Base-by-base conservation (phyloP, 352 stramenopile species). In the Pythium coloratum region DNA sequence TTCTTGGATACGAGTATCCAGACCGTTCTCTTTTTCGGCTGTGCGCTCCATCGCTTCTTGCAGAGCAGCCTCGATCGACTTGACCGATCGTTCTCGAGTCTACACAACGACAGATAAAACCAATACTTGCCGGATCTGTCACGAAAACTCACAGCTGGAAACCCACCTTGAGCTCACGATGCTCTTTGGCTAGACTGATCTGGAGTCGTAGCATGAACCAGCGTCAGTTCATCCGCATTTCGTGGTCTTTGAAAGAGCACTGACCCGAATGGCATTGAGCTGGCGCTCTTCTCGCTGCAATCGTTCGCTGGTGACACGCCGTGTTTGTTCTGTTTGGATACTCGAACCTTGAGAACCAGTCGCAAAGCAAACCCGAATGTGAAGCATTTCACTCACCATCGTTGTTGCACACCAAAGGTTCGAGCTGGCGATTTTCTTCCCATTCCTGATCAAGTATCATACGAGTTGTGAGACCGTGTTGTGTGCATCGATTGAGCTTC, bases 1-100 rank as follows among this genome's bases (percentile, higher is more conserved):
- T 30, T 84, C 69, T 20, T 75, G 47, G 33, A 84, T 83, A 4
- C 73, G 73, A 6, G 30, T 18, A 33, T 84, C 76, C 10, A 86
- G 59, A n/a, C 60, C 59, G 4, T 18, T 64, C 38, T 82, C 71
- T 55, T 86, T 86, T 6, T 75, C 63, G 0, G 56, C 46, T 6
- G 71, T 63, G 7, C 76, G 76, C 0, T 80, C 66, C 38, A 70
- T 54, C 34, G 76, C 66, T 20, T 76, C 74, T 42, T 84, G 62
- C 2, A 88, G 57, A 14, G 74, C 69, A 0, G 12, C 50, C 53
- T 88, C 73, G 44, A 70, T 70, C 8, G 60, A 64, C 54, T 68
- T 64, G 18, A 84, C 66, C 18, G 53, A 66, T 9, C 77, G 67
- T 46, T 88, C 77, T 47, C 73, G 69, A 5, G 67, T 66, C 77